phyloP scores from a whole-genome alignment of 1,139 yeast species.

The Yamadazyma spencermartinsiae region DNA sequence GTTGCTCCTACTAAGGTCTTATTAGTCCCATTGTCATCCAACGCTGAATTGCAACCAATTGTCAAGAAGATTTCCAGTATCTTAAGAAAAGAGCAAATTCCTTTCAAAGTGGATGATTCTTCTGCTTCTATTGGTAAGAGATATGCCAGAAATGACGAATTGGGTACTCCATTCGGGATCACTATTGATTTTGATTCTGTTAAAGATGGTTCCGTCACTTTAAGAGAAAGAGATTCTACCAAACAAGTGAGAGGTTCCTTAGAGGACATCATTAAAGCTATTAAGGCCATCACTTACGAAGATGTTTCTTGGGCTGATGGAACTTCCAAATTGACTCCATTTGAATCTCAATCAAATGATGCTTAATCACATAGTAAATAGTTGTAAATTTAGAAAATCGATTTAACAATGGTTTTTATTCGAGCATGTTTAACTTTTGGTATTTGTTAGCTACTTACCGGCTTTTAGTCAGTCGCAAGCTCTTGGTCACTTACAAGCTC shows the following conservation, averaged over 20 bases:
- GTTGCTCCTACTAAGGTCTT: constrained; percentile 98
- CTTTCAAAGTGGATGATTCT: constrained; percentile 96
- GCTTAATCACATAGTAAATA: constrained; percentile 17
- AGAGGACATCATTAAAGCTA: constrained; percentile 75
- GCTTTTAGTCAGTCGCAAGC: too few relatives aligned
- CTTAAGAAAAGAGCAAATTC: constrained; percentile 80
- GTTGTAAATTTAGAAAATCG: neutral
- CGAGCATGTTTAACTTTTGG: too few relatives aligned
- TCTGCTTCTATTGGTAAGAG: constrained; percentile 98
- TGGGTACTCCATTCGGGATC: constrained; percentile 98
- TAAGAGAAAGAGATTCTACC: constrained; percentile 97
- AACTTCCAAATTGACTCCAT: constrained; percentile 64
- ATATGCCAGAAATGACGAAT: constrained; percentile 97
- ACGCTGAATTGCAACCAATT: constrained; percentile 77
- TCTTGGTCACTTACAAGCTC: too few relatives aligned
- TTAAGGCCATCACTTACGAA: constrained; percentile 71
- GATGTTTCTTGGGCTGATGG: constrained; percentile 85
- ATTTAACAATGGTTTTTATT: neutral
- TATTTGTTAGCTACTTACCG: neutral
- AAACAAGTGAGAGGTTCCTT: constrained; percentile 94
- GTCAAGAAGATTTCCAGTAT: constrained; percentile 65
- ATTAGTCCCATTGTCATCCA: constrained; percentile 89
- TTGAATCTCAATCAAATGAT: constrained; percentile 51
- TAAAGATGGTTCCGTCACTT: constrained; percentile 85
- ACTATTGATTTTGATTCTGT: constrained; percentile 96